phyloP scores from a whole-genome alignment of 176 grass and related monocot species.

The Musa troglodytarum region DNA sequence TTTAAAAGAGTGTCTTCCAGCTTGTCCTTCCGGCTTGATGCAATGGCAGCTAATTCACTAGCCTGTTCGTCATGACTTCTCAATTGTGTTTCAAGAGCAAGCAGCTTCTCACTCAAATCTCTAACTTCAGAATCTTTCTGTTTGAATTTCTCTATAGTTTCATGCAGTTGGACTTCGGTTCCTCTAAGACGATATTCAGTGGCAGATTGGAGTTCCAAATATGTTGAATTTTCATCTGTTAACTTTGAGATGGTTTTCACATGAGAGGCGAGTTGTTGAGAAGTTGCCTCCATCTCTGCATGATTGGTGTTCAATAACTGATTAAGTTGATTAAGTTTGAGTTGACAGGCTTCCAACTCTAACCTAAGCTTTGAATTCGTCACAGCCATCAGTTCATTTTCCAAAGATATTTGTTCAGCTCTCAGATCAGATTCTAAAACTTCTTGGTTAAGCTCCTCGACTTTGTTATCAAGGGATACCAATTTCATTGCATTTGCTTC shows the following conservation, averaged over 20 bases:
- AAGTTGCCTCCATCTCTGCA: constrained; percentile 43
- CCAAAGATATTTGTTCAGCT: constrained; percentile 26
- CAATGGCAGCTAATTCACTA: neutral
- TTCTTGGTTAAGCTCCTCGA: neutral
- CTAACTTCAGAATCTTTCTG: constrained; percentile 55
- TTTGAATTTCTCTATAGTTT: constrained; percentile 26
- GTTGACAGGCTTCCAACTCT: neutral
- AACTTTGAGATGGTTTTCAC: constrained; percentile 37
- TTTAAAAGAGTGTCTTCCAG: neutral
- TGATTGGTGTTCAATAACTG: neutral
- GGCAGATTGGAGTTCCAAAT: constrained; percentile 37
- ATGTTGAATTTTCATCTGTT: constrained; percentile 35
- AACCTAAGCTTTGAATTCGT: neutral
- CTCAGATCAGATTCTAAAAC: neutral
- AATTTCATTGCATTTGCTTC: constrained; percentile 66
- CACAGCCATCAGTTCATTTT: constrained; percentile 13
- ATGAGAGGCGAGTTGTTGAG: constrained; percentile 28
- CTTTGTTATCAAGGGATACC: constrained; percentile 13
- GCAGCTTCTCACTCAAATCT: constrained; percentile 40
- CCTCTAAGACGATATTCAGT: constrained; percentile 31
- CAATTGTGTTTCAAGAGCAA: neutral
- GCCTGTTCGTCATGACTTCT: constrained; percentile 9
- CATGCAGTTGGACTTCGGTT: constrained; percentile 33
- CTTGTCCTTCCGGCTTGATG: neutral
- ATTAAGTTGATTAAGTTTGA: constrained; percentile 3